phyloP scores from a whole-genome alignment of 2,329 filamentous ascomycete genomes.

The Aspergillus ochraceus region DNA sequence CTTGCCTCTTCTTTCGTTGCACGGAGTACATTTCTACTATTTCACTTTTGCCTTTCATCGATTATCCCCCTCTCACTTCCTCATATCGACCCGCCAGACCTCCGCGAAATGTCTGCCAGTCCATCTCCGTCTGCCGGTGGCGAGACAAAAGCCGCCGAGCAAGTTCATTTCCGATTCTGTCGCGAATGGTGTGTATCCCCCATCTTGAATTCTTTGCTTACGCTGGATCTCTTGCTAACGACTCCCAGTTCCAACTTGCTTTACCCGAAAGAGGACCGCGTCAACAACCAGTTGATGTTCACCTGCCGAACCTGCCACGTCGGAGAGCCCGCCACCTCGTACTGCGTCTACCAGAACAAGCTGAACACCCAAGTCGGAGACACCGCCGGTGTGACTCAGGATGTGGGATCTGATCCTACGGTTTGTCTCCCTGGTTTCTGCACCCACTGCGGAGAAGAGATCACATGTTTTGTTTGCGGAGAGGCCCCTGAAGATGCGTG shows the following conservation, averaged over 20 bases:
- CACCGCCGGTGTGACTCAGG: constrained; percentile 94
- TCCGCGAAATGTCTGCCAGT: constrained; percentile 37
- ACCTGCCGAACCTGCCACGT: constrained; percentile 95
- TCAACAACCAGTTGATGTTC: constrained; percentile 83
- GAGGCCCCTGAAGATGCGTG: constrained; percentile 27
- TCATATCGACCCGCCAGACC: not conserved
- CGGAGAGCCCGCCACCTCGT: constrained; percentile 79
- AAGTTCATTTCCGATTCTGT: constrained; percentile 97
- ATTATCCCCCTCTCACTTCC: not conserved
- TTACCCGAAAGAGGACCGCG: constrained; percentile 91
- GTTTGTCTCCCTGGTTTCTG: constrained; percentile 71
- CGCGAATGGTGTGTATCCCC: constrained; percentile 72
- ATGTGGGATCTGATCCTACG: constrained; percentile 97
- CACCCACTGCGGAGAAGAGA: constrained; percentile 59
- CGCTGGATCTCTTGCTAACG: constrained; percentile 18
- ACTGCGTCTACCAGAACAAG: constrained; percentile 94
- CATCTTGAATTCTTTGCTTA: not conserved
- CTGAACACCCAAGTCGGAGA: constrained; percentile 89
- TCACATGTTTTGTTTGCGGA: constrained; percentile 56
- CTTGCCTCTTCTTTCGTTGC: not conserved
- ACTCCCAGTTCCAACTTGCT: constrained; percentile 81
- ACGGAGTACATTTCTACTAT: not conserved
- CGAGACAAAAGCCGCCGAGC: constrained; percentile 54
- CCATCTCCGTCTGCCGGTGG: constrained; percentile 43
- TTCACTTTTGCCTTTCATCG: not conserved